Evolutionary conservation across 202 grass and related monocot species (phyloP).

Genomic region (Digitaria exilis): DNA sequence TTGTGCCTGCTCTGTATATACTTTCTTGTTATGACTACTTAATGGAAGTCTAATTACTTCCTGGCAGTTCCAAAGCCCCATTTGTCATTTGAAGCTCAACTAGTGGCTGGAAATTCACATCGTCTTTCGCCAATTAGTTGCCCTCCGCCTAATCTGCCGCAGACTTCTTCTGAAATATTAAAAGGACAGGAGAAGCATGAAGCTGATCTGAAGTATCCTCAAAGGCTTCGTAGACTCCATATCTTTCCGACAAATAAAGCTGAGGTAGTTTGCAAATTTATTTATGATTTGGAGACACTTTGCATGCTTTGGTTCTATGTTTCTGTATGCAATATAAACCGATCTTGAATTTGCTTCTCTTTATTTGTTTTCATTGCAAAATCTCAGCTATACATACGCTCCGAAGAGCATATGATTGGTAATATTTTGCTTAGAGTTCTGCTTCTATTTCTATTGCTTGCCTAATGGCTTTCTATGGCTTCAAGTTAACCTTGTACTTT

Average conservation of each 20-base stretch:
- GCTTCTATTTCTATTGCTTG: slow-evolving; percentile 20
- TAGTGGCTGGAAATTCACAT: slow-evolving; percentile 88
- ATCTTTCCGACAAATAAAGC: slow-evolving; percentile 90
- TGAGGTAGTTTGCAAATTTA: slow-evolving; percentile 67
- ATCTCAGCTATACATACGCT: not conserved
- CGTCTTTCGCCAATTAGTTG: slow-evolving; percentile 70
- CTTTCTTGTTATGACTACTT: slow-evolving; percentile 8
- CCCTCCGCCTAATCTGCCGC: slow-evolving; percentile 46
- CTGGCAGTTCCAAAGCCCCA: slow-evolving; percentile 90
- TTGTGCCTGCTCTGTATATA: not conserved
- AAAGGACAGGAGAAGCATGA: slow-evolving; percentile 88
- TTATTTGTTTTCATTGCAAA: slow-evolving; percentile 22
- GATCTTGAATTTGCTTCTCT: not conserved
- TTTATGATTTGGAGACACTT: slow-evolving; percentile 34
- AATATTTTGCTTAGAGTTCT: not conserved
- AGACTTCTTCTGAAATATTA: slow-evolving; percentile 62
- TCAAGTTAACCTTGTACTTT: not conserved
- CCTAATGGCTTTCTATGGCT: not conserved
- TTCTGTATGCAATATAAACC: slow-evolving; percentile 11
- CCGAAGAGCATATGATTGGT: not conserved
- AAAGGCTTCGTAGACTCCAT: slow-evolving; percentile 80
- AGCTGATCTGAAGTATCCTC: slow-evolving; percentile 84
- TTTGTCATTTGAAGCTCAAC: slow-evolving; percentile 87
- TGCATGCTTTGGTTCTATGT: slow-evolving; percentile 8
- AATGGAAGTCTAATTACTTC: slow-evolving; percentile 35